phyloP scores from a whole-genome alignment of 2,329 filamentous ascomycete genomes.

The Diaporthe sp. region DNA sequence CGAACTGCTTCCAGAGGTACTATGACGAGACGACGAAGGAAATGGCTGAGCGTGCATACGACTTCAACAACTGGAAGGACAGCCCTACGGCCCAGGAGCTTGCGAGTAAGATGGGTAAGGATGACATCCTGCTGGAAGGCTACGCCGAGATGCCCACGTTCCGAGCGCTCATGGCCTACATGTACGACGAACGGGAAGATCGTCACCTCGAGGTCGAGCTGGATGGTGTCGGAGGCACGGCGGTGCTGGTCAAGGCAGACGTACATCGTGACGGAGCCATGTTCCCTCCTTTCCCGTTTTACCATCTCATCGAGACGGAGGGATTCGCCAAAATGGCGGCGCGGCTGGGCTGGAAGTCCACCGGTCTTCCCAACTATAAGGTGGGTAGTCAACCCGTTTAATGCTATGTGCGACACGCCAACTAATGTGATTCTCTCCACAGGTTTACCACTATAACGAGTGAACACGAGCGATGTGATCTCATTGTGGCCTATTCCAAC shows the following conservation, averaged over 20 bases:
- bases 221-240: slow-evolving; percentile 94
- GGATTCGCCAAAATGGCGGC: slow-evolving; percentile 98
- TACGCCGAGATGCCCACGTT: slow-evolving; percentile 96
- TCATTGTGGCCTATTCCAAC: background rate
- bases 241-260: slow-evolving; percentile 93
- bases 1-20: slow-evolving; percentile 95
- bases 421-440: slow-evolving; percentile 35
- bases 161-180: slow-evolving; percentile 89
- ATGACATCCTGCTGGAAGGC: slow-evolving; percentile 94
- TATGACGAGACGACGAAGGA: slow-evolving; percentile 77
- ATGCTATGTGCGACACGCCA: background rate
- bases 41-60: slow-evolving; percentile 86
- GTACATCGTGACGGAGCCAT: slow-evolving; percentile 98
- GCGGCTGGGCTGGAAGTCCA: slow-evolving; percentile 86
- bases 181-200: slow-evolving; percentile 72
- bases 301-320: slow-evolving; percentile 97
- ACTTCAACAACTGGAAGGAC: slow-evolving; percentile 98
- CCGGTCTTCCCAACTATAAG: slow-evolving; percentile 96
- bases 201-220: slow-evolving; percentile 76
- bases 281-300: slow-evolving; percentile 97
- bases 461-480: slow-evolving; percentile 72
- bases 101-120: slow-evolving; percentile 83
- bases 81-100: slow-evolving; percentile 83
- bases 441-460: slow-evolving; percentile 95
- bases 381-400: slow-evolving; percentile 63